These are phyloP conservation scores for Cicer judaicum DNA, from an alignment of 306 rosid species.

Conservation along the genomic window DNA sequence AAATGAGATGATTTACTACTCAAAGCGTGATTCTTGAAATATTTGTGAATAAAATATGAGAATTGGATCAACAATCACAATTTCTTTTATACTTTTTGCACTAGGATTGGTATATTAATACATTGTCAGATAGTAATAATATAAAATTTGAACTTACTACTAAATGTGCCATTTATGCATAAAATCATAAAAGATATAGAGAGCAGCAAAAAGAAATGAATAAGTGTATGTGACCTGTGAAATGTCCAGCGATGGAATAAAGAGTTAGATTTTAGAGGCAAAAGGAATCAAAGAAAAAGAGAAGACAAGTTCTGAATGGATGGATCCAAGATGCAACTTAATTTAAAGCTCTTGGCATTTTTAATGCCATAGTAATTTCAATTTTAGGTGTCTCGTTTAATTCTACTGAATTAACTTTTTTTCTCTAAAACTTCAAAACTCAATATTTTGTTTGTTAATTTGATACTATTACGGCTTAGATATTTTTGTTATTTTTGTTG, in stretches of 20 bases:
- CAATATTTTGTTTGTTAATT: too few relatives aligned
- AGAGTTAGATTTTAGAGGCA: constrained; percentile 7
- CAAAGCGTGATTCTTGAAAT: too few relatives aligned
- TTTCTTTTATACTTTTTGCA: constrained; percentile 1
- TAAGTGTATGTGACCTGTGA: not conserved
- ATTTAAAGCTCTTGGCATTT: constrained; percentile 2
- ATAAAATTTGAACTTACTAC: not conserved
- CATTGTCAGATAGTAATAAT: not conserved
- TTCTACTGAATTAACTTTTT: too few relatives aligned
- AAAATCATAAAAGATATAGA: not conserved
- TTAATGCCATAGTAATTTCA: not conserved
- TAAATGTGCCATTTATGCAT: not conserved
- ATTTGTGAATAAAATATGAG: too few relatives aligned
- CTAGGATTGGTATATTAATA: not conserved
- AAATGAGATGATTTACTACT: too few relatives aligned
- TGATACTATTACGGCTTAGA: too few relatives aligned
- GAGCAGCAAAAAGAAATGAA: not conserved
- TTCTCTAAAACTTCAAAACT: too few relatives aligned
- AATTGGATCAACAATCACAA: too few relatives aligned
- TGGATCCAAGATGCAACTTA: constrained; percentile 37
- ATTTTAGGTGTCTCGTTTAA: too few relatives aligned
- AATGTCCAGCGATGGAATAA: constrained; percentile 12
- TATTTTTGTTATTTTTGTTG: too few relatives aligned
- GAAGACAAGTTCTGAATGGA: constrained; percentile 12
- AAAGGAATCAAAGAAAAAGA: constrained; percentile 41